Evolutionary conservation across 2,329 filamentous ascomycete species (phyloP), one percentile per base, ranked within the genome.

Genomic region (Aspergillus sp.): DNA sequence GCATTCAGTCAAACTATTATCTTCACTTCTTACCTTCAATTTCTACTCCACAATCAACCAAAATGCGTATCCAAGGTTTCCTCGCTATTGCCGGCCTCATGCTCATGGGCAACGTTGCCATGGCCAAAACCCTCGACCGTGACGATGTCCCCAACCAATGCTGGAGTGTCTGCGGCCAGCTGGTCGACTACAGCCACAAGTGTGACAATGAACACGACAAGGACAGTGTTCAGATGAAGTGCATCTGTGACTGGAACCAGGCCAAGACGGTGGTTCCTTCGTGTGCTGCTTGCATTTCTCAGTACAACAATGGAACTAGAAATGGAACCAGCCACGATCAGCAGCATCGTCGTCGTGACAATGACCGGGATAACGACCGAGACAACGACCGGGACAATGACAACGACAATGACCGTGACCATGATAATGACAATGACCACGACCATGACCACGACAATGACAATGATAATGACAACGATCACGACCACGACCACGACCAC

Each of bases 211-310:
- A 59, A 35, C 33, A 56, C 37, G 50, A 62, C 39, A 48, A 51
- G 36, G 54, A 61, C 43, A 42, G 42, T 7, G 53, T 53, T 28
- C 58, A 64, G 31, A 46, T 59, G 29, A 30, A 54, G 12, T 62
- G 60, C 33, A 57, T 62, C 35, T 62, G 61, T 36, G 42, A 59
- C 35, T 60, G 54, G 58, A 44, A 51, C 8, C 38, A 47, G 26
- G 58, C 58, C 7, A 44, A 50, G n/a, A 57, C 46, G 6, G 47
- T 54, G n/a, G 46, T 63, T 11, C 60, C 61, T 5, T 49, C 58
- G 32, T 64, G 61, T 31, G 58, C 60, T n/a, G 61, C 60, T 29
- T 64, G 61, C 30, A 63, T 63, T 13, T 50, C 57, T n/a, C 47
- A 62, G 37, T 54, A 58, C 40, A 48, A 51, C 27, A 42, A 45